Evolutionary conservation across 495 filamentous ascomycete genomes (phyloP).

Genomic region (Talaromyces adpressus): DNA sequence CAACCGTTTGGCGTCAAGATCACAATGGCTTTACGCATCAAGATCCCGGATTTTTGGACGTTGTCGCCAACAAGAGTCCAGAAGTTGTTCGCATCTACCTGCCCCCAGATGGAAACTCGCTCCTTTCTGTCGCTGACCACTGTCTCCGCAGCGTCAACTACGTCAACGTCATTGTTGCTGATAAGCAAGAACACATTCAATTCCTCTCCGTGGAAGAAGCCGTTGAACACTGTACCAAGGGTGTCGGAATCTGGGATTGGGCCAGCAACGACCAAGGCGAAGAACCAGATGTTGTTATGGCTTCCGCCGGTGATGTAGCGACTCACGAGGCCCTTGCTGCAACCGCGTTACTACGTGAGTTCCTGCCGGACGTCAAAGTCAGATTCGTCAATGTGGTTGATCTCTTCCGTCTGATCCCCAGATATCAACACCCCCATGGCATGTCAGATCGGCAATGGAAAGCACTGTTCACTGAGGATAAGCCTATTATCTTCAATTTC

Average conservation of each 20-base stretch:
- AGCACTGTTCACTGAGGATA: conserved; percentile 59
- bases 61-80: conserved; percentile 67
- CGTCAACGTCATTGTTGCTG: conserved; percentile 69
- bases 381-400: conserved; percentile 71
- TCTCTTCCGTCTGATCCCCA: conserved; percentile 64
- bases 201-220: conserved; percentile 62
- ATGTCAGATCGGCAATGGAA: conserved; percentile 53
- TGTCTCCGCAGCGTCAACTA: conserved; percentile 64
- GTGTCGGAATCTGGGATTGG: conserved; percentile 53
- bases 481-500: conserved; percentile 71
- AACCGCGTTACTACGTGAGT: conserved; percentile 54
- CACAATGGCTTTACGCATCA: conserved; percentile 78
- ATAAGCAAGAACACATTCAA: conserved; percentile 71
- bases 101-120: conserved; percentile 66
- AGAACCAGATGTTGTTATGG: conserved; percentile 66
- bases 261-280: conserved; percentile 48
- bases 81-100: conserved; percentile 73
- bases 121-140: conserved; percentile 62
- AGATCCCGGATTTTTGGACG: conserved; percentile 69
- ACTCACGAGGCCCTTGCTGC: conserved; percentile 65
- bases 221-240: conserved; percentile 64
- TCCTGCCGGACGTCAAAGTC: conserved; percentile 61
- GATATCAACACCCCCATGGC: conserved; percentile 60
- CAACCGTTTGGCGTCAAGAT: conserved; percentile 71
- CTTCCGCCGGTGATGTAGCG: conserved; percentile 61